Base-by-base conservation (phyloP, 2,329 filamentous ascomycete species). In the Aspergillus sp. region DNA sequence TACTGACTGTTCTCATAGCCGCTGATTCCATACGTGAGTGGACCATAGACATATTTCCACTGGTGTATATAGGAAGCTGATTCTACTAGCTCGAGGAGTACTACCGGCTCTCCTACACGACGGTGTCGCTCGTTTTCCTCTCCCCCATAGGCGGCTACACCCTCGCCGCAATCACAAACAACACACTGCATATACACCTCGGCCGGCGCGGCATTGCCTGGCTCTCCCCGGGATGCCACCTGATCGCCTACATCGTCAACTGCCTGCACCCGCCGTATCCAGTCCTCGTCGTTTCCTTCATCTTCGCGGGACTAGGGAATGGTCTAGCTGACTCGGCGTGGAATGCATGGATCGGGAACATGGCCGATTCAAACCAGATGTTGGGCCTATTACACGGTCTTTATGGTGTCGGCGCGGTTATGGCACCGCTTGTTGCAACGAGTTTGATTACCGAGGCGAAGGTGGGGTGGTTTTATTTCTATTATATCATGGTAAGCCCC, bases 171-270 rank as follows among this genome's bases (percentile, higher is more conserved):
- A 61, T 81, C n/a, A 62, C 79, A 24, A 80, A 79, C 57, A 76
- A 80, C 56, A 60, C 59, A 15, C 70, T 81, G 41, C 79, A 81
- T 65, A 62, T 67, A 19, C 62, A 55, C 3, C 52, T 76, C 24
- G 90, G 90, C 37, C 89, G 90, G 68, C 82, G 88, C 15, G 90
- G 90, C 9, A 82, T 92, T 9, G 88, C 89, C 11, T 68, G 90
- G 51, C 70, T 91, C 5, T 86, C 81, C 0, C 86, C 89, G 0
- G 58, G 70, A 75, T 76, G 73, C 52, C 74, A 76, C 51, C 62
- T 76, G n/a, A 53, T 73, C 35, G 71, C 73, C n/a, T 76, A 74
- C 55, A 61, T 71, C 27, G 63, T 75, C 21, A 69, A 73, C 31
- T 72, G 68, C 44, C 53, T 73, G 0, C 75, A 77, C 57, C 76